phyloP scores from a whole-genome alignment of 116 monocot genomes.

The Trichopus zeylanicus region DNA sequence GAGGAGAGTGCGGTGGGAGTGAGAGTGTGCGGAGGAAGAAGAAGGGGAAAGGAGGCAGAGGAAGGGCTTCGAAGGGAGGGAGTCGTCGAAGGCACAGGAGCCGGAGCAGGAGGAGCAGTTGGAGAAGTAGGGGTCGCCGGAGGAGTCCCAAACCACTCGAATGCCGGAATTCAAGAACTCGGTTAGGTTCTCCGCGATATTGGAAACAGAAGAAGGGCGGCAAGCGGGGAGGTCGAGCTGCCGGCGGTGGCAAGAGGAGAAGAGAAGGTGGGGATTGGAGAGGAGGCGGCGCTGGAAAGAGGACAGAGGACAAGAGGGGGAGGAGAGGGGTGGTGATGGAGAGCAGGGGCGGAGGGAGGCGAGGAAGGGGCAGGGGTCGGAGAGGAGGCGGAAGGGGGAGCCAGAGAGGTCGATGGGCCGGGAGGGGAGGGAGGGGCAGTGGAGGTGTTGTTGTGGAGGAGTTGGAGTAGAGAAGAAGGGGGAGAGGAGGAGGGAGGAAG shows the following conservation, averaged over 20 bases:
- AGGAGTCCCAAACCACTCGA: constrained; percentile 22
- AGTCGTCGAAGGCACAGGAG: constrained; percentile 55
- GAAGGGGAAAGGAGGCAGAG: constrained; percentile 18
- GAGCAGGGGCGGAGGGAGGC: constrained; percentile 8
- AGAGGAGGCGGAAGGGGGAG: constrained; percentile 12
- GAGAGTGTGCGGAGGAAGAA: neutral
- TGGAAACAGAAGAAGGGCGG: too few relatives aligned
- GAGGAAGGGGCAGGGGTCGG: neutral
- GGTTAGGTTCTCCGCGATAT: neutral
- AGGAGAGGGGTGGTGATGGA: too few relatives aligned
- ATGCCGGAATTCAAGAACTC: constrained; percentile 23
- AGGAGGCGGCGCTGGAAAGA: too few relatives aligned
- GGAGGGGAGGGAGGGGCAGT: constrained; percentile 17
- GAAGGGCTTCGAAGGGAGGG: constrained; percentile 32
- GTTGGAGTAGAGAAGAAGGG: neutral
- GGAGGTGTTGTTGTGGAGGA: constrained; percentile 7
- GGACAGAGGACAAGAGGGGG: too few relatives aligned
- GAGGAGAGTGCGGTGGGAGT: constrained; percentile 3
- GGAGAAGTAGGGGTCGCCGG: constrained; percentile 34
- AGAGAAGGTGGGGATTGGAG: too few relatives aligned
- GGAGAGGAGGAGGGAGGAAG: constrained; percentile 21
- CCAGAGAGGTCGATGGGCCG: constrained; percentile 12
- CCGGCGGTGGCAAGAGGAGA: too few relatives aligned
- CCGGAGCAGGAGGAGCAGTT: constrained; percentile 39
- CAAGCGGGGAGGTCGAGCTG: too few relatives aligned